A percentile compares a stretch with the other conserved stretches of the same genome.
phyloP scores from a whole-genome alignment of 1,139 yeast species.

The Saccharomyces hybrid region DNA sequence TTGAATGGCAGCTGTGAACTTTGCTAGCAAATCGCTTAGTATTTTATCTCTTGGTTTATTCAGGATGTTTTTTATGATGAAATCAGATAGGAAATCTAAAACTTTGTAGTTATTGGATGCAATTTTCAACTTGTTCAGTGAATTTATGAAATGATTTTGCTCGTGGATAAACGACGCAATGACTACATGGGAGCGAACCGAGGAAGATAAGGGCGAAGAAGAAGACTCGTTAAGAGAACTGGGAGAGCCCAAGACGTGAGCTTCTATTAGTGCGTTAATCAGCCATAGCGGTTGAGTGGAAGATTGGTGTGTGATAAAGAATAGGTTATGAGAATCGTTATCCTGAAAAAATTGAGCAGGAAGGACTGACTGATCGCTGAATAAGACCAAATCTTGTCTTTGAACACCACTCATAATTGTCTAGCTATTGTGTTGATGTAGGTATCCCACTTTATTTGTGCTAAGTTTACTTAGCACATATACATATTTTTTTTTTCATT shows the following conservation, averaged over 20 bases:
- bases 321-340: constrained; percentile 32
- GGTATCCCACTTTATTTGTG: background rate
- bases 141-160: constrained; percentile 13
- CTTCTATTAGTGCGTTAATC: constrained; percentile 35
- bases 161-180: constrained; percentile 29
- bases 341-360: constrained; percentile 26
- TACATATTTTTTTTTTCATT: background rate
- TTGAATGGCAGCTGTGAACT: constrained; percentile 11
- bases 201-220: background rate
- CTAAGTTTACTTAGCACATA: background rate
- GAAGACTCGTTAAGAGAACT: constrained; percentile 19
- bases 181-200: constrained; percentile 8
- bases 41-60: constrained; percentile 25
- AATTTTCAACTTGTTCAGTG: constrained; percentile 21
- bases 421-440: background rate
- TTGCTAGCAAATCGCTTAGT: constrained; percentile 14
- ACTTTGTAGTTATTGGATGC: constrained; percentile 14
- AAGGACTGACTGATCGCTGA: constrained; percentile 46
- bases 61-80: constrained; percentile 20
- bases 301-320: background rate
- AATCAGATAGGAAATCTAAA: constrained; percentile 23
- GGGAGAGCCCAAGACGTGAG: constrained; percentile 25
- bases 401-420: constrained; percentile 29
- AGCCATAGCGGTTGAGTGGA: constrained; percentile 70
- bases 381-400: constrained; percentile 54